phyloP scores from a whole-genome alignment of 2,329 filamentous ascomycete species.

The Curvularia sp. region DNA sequence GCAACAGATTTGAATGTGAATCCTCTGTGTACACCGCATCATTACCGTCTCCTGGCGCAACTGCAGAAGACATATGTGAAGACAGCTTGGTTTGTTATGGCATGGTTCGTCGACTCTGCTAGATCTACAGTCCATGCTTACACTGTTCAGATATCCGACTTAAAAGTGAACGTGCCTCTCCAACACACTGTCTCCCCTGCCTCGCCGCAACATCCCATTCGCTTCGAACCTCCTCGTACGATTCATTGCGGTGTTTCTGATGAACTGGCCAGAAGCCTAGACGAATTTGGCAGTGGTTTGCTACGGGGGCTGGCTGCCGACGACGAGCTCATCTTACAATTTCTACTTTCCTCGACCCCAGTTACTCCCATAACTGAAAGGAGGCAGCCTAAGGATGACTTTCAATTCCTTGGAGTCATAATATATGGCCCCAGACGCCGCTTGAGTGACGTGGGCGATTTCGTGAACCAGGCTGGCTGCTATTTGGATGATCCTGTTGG shows the following conservation, averaged over 20 bases:
- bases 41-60: neutral
- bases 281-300: neutral
- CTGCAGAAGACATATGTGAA: neutral
- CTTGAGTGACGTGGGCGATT: neutral
- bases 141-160: neutral
- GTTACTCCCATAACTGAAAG: neutral
- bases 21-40: neutral
- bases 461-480: slow-evolving; percentile 1
- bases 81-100: neutral
- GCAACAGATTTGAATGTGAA: neutral
- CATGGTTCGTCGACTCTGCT: neutral
- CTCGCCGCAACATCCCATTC: neutral
- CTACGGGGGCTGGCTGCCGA: neutral
- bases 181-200: neutral
- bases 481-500: slow-evolving; percentile 21
- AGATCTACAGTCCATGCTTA: neutral
- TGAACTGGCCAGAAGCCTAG: neutral
- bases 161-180: neutral
- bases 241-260: neutral
- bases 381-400: neutral
- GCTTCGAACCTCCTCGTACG: neutral
- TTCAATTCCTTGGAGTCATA: slow-evolving; percentile 1
- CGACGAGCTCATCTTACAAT: neutral
- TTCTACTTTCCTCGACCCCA: neutral
- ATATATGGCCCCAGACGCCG: slow-evolving; percentile 2